Conservation (phyloP, 2,329 filamentous ascomycete species). For the Phoma sp. region DNA sequence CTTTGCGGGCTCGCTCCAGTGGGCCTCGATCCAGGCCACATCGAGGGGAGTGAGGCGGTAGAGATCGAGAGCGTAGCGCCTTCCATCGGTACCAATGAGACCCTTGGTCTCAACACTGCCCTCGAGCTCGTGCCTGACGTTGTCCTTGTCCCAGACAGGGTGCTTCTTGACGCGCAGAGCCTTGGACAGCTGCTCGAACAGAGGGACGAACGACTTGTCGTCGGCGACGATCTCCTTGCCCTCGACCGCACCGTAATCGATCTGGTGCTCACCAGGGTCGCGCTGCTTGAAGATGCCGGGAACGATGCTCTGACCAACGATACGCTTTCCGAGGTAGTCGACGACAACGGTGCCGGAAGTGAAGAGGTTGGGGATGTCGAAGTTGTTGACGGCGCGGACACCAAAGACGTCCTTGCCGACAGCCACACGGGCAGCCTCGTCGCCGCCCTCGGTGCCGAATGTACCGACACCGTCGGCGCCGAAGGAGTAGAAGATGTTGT, state of each 20-base stretch:
- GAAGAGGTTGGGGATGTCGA: constrained; percentile 93
- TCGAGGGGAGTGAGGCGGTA: constrained; percentile 95
- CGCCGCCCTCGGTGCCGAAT: constrained; percentile 93
- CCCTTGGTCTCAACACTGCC: constrained; percentile 98
- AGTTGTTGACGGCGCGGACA: constrained; percentile 93
- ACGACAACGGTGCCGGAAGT: constrained; percentile 96
- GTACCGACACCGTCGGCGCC: constrained; percentile 97
- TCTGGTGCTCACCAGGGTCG: constrained; percentile 96
- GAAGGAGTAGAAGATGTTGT: constrained; percentile 99
- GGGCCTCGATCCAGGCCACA: constrained; percentile 86
- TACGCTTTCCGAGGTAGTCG: constrained; percentile 95
- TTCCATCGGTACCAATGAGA: constrained; percentile 92
- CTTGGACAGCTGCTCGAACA: constrained; percentile 91
- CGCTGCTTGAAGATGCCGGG: constrained; percentile 99
- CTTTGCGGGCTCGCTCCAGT: constrained; percentile 55
- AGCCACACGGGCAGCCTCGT: constrained; percentile 93
- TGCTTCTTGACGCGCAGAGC: constrained; percentile 92
- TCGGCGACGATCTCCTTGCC: constrained; percentile 94
- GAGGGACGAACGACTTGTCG: constrained; percentile 81
- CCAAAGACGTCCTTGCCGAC: constrained; percentile 96
- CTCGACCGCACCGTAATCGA: constrained; percentile 97
- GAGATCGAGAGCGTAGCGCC: constrained; percentile 96
- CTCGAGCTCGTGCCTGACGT: constrained; percentile 87
- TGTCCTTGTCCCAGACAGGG: constrained; percentile 96
- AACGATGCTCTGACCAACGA: constrained; percentile 97